Evolutionary conservation across 257 asterid species (phyloP), one percentile per base, ranked within the genome.

Genomic region (Capsicum chinense): DNA sequence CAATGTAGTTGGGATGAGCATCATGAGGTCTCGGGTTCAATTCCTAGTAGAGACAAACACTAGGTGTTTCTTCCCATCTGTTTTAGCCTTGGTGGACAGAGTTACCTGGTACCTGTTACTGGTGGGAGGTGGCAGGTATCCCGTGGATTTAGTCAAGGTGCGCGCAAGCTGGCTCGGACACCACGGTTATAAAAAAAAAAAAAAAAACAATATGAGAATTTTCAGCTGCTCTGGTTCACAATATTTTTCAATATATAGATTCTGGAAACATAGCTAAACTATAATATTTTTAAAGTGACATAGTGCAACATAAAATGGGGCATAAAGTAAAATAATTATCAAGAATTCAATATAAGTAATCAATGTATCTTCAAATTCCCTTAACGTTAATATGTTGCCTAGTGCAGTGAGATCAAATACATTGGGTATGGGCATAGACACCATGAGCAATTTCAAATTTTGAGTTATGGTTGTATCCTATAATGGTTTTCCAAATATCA

Each of bases 381-480:
- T 64, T 6, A 26, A 64, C 3, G 44, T 64, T 26, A 5, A 26
- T 69, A 69, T 17, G 33, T 69, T 69, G 54, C 12, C 8, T 69
- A 9, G 52, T 69, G 78, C 78, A 69, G 78, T 69, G 54, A 39
- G 54, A 44, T 69, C 54, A 69, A 7, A 69, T 69, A 15, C 21
- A 11, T 7, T 16, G 54, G 42, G 19, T 19, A 62, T 19, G 76
- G 6, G 26, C 70, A 69, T 39, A 44, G 78, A 69, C n/a, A 39
- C 78, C 15, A 68, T 68, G 14, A 39, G 54, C 21, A 39, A 44
- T 69, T 69, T 39, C 52, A 69, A 39, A 15, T n/a, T 68, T 68
- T 68, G 76, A 68, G 7, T 68, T 37, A 37, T 68, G 52, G 76
- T 68, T 68, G 76, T 68, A 37, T 68, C 21, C 52, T 37, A 68